Evolutionary conservation across 306 rosid genomes (phyloP).

Genomic region (Fragaria nilgerrensis): DNA sequence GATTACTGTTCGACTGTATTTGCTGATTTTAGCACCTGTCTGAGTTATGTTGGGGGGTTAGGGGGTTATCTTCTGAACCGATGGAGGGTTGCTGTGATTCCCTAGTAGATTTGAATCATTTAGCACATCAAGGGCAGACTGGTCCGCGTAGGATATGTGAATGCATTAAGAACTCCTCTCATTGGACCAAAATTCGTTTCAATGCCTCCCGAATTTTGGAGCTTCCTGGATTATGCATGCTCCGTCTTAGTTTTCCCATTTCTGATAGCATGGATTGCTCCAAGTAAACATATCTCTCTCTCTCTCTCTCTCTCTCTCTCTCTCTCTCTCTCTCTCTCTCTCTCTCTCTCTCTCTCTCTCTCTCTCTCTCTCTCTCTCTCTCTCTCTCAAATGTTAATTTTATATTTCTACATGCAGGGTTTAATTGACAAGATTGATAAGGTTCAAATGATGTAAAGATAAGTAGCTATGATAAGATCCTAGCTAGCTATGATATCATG

Average conservation of each 20-base stretch:
- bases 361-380: too few species aligned
- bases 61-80: neutral
- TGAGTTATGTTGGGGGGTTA: neutral
- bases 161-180: slow-evolving; percentile 3
- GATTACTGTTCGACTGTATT: neutral
- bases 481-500: too few species aligned
- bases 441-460: too few species aligned
- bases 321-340: neutral
- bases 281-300: neutral
- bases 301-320: neutral
- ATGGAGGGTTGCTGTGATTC: neutral
- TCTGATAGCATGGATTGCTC: slow-evolving; percentile 13
- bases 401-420: too few species aligned
- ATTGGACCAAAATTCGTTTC: neutral
- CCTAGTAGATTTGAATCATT: neutral
- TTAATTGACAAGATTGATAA: too few species aligned
- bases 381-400: too few species aligned
- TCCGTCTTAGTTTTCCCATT: slow-evolving; percentile 1
- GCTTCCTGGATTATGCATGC: neutral
- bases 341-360: too few species aligned
- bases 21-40: neutral
- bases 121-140: neutral
- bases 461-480: too few species aligned
- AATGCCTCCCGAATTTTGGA: neutral
- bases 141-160: neutral